Evolutionary conservation across 345 rosid species (phyloP).

Genomic region (Anacardium occidentale): DNA sequence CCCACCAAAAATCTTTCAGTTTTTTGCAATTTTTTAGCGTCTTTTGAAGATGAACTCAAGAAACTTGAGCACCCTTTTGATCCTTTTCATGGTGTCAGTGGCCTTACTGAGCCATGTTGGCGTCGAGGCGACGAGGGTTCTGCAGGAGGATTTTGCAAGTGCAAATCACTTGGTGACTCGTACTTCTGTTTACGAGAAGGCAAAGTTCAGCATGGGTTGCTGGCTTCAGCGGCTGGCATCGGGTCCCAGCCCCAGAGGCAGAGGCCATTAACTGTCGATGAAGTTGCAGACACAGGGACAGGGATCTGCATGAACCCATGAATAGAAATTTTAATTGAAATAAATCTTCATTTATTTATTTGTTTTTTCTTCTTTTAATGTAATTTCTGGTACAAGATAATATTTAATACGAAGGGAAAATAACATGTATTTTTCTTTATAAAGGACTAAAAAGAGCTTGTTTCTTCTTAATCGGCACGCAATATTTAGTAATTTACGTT

Average conservation of each 20-base stretch:
- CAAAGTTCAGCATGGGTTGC: constrained; percentile 27
- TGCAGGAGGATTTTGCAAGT: constrained; percentile 37
- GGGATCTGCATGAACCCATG: too few relatives aligned
- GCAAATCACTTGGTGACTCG: constrained; percentile 27
- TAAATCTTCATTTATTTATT: too few relatives aligned
- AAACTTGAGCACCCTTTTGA: constrained; percentile 22
- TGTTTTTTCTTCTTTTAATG: too few relatives aligned
- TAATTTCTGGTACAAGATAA: too few relatives aligned
- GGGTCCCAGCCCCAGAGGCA: constrained; percentile 44
- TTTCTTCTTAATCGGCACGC: too few relatives aligned
- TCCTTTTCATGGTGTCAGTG: constrained; percentile 27
- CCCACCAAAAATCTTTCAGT: background rate
- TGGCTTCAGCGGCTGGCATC: constrained; percentile 38
- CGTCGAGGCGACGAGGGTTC: constrained; percentile 40
- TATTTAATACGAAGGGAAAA: too few relatives aligned
- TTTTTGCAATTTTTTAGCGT: background rate
- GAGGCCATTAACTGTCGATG: too few relatives aligned
- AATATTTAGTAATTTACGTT: too few relatives aligned
- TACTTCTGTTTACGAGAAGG: constrained; percentile 27
- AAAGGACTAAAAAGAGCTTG: too few relatives aligned
- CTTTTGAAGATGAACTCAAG: constrained; percentile 18
- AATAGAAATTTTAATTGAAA: too few relatives aligned
- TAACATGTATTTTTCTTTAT: too few relatives aligned
- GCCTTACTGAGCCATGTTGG: constrained; percentile 25
- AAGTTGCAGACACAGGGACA: too few relatives aligned